A percentile compares a stretch with the other conserved stretches of the same genome.
These are phyloP conservation scores for Xerocomellus amylosporus DNA, from an alignment of 768 basidiomycete species.

Conservation along the genomic window DNA sequence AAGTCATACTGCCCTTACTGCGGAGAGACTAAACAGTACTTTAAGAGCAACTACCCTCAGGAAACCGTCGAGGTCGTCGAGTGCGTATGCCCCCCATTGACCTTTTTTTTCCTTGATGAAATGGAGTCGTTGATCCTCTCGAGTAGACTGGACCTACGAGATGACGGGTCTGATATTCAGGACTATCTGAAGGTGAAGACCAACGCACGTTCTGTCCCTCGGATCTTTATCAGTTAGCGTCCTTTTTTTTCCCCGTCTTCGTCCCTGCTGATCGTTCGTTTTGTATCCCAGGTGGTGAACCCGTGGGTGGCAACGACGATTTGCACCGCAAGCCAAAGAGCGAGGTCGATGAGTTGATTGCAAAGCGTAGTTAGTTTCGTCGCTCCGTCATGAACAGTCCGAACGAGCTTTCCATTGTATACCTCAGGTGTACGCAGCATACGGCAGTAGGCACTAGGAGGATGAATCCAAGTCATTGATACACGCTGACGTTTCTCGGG, in stretches of 20 bases:
- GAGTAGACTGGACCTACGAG: constrained; percentile 50
- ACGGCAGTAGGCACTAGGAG: background rate
- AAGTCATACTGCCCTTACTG: constrained; percentile 59
- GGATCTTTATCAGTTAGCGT: constrained; percentile 66
- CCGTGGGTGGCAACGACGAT: constrained; percentile 22
- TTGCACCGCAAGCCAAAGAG: constrained; percentile 6
- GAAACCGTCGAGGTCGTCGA: constrained; percentile 43
- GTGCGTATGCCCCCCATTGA: constrained; percentile 33
- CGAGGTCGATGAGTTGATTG: constrained; percentile 11
- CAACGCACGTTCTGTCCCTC: constrained; percentile 70
- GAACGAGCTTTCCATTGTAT: background rate
- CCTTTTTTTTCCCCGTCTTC: too few relatives aligned
- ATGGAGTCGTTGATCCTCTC: background rate
- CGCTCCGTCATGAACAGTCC: too few relatives aligned
- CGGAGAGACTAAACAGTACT: constrained; percentile 46
- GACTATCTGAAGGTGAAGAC: constrained; percentile 62
- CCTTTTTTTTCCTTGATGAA: background rate
- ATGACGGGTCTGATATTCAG: constrained; percentile 65
- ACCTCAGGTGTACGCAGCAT: background rate
- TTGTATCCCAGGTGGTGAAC: constrained; percentile 13
- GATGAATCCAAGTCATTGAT: background rate
- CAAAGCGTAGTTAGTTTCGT: background rate
- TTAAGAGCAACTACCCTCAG: constrained; percentile 38
- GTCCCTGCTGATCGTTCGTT: background rate
- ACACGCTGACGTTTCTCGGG: background rate